phyloP scores from a whole-genome alignment of 2,329 filamentous ascomycete genomes.

The Fusarium sublunatum region DNA sequence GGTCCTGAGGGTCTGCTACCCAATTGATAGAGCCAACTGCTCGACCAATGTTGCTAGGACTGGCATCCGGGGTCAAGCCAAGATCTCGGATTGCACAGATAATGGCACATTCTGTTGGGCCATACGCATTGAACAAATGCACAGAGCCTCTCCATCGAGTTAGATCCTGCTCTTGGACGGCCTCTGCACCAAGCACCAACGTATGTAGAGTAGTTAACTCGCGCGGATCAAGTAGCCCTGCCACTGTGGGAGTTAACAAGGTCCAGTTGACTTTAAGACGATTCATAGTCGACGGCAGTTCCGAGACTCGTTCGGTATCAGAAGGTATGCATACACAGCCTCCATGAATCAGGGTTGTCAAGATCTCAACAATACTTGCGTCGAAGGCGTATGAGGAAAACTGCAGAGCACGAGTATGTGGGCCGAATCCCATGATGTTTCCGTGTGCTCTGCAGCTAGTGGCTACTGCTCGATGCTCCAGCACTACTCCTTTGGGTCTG shows the following conservation, averaged over 20 bases:
- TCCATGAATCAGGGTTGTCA: background rate
- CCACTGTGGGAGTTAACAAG: background rate
- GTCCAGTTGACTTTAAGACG: background rate
- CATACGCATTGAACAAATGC: background rate
- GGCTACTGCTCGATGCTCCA: background rate
- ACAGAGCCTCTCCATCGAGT: background rate
- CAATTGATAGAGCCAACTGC: background rate
- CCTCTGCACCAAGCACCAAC: background rate
- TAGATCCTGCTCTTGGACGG: background rate
- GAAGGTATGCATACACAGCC: background rate
- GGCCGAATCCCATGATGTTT: slow-evolving; percentile 1
- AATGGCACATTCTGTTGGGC: background rate
- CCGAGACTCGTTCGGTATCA: background rate
- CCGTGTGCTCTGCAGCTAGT: background rate
- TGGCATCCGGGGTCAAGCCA: background rate
- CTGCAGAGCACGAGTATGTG: background rate
- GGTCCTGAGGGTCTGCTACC: background rate
- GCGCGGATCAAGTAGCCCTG: background rate
- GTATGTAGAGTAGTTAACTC: background rate
- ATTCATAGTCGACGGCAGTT: background rate
- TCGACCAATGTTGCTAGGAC: background rate
- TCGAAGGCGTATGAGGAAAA: background rate
- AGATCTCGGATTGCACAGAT: background rate
- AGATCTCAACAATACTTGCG: background rate
- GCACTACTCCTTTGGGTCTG: background rate